Evolutionary conservation across 345 rosid genomes (phyloP).

Genomic region (Rhodamnia argentea): DNA sequence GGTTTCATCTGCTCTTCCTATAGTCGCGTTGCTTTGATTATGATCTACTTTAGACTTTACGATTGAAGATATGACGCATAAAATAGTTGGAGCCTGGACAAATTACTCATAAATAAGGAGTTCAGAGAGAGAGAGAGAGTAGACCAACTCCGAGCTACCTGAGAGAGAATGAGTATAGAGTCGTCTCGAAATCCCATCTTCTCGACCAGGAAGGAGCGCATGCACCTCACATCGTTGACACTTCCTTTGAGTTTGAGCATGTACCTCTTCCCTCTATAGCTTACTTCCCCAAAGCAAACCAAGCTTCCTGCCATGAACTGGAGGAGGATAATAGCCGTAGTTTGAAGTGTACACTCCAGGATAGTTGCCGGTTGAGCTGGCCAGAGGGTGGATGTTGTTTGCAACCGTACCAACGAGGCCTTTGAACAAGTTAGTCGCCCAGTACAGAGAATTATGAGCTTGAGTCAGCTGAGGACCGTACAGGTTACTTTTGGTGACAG

Average conservation of each 20-base stretch:
- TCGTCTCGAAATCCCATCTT: constrained; percentile 33
- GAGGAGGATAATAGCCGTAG: neutral
- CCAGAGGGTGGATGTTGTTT: neutral
- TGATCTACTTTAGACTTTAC: neutral
- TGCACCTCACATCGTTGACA: constrained; percentile 41
- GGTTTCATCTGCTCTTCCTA: too few relatives aligned
- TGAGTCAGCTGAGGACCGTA: constrained; percentile 6
- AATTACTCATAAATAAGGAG: neutral
- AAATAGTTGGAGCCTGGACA: neutral
- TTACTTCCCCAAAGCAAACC: constrained; percentile 47
- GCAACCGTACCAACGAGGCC: neutral
- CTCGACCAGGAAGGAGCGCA: constrained; percentile 33
- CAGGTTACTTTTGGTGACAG: constrained; percentile 20
- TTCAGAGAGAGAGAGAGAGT: neutral
- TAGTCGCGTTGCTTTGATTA: too few relatives aligned
- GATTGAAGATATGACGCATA: neutral
- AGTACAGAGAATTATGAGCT: constrained; percentile 2
- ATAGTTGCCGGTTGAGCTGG: neutral
- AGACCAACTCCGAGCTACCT: constrained; percentile 3
- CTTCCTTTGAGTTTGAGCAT: constrained; percentile 24
- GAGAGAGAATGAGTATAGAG: constrained; percentile 23
- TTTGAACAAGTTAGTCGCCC: constrained; percentile 4
- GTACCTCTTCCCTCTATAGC: constrained; percentile 27
- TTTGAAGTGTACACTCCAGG: neutral
- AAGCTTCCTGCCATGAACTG: constrained; percentile 20